phyloP scores from a whole-genome alignment of 257 asterid species.

The Asclepias syriaca region DNA sequence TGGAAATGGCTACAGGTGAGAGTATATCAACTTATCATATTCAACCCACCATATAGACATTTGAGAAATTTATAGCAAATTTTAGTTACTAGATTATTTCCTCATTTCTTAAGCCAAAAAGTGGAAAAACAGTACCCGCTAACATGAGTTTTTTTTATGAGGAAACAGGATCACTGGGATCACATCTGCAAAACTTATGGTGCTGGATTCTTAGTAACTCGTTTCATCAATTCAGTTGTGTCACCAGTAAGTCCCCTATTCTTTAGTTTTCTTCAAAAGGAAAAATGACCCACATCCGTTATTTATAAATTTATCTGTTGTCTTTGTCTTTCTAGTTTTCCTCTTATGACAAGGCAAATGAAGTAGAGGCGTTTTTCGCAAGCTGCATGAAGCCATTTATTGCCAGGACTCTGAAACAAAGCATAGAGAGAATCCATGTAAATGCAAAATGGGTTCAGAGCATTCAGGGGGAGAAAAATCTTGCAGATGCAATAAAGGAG shows the following conservation, averaged over 20 bases:
- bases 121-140: neutral
- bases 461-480: constrained; percentile 64
- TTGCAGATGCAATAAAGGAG: constrained; percentile 55
- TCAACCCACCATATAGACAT: neutral
- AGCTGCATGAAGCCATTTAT: constrained; percentile 76
- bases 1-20: constrained; percentile 87
- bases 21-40: constrained; percentile 21
- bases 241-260: constrained; percentile 56
- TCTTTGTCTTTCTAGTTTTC: constrained; percentile 44
- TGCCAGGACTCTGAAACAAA: constrained; percentile 87
- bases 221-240: constrained; percentile 63
- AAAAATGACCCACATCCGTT: neutral
- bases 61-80: neutral
- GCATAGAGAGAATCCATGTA: constrained; percentile 71
- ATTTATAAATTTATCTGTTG: neutral
- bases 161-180: constrained; percentile 77
- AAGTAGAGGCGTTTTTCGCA: constrained; percentile 64
- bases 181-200: constrained; percentile 65
- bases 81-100: neutral
- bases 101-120: neutral
- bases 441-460: constrained; percentile 73
- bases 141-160: constrained; percentile 1
- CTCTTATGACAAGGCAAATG: constrained; percentile 63
- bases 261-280: constrained; percentile 6
- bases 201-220: constrained; percentile 73